Conservation (phyloP, 306 rosid species). For the Vicia villosa region DNA sequence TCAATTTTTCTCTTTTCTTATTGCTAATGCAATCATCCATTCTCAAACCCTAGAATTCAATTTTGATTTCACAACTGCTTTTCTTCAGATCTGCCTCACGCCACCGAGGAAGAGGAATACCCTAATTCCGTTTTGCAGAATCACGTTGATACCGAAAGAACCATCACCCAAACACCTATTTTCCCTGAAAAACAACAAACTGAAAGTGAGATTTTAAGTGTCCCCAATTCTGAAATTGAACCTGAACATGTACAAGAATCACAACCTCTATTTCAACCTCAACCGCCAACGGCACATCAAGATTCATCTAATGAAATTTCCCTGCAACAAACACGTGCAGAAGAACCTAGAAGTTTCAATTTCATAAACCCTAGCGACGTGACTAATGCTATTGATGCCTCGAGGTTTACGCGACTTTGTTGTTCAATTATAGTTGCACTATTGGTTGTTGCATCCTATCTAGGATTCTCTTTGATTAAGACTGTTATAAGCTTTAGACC, state of each 20-base stretch:
- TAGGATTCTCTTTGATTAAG: conserved; percentile 53
- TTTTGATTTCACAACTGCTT: background rate
- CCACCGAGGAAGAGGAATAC: conserved; percentile 38
- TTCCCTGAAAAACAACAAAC: conserved; percentile 10
- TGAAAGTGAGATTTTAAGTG: conserved; percentile 28
- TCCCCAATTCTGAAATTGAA: conserved; percentile 39
- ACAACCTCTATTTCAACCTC: background rate
- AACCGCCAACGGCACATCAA: background rate
- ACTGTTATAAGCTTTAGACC: conserved; percentile 57
- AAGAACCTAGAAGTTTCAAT: conserved; percentile 34
- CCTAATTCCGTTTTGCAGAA: conserved; percentile 39
- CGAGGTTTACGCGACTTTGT: conserved; percentile 53
- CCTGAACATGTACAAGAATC: background rate
- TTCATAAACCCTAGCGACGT: conserved; percentile 51
- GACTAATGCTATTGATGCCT: conserved; percentile 55
- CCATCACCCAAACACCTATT: conserved; percentile 30
- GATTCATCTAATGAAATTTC: conserved; percentile 35
- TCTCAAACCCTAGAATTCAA: background rate
- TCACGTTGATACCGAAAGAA: conserved; percentile 16
- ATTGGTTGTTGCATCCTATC: conserved; percentile 52
- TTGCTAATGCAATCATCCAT: background rate
- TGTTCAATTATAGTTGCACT: conserved; percentile 59
- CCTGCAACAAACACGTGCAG: background rate
- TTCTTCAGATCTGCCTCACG: conserved; percentile 47
- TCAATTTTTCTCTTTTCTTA: background rate